phyloP scores from a whole-genome alignment of 345 rosid genomes.

The Erysimum cheiranthoides region DNA sequence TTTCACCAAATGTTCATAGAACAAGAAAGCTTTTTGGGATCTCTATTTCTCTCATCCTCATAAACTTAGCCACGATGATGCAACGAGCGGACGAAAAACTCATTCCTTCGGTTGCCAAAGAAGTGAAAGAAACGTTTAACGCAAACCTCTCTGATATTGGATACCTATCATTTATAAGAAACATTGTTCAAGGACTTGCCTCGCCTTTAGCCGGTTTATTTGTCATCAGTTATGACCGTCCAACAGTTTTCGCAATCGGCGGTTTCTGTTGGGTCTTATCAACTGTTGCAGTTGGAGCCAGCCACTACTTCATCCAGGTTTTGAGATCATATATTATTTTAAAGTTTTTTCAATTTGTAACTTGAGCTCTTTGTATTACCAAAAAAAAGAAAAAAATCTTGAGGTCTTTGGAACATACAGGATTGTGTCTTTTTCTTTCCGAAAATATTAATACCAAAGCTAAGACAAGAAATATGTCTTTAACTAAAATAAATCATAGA shows the following conservation, averaged over 20 bases:
- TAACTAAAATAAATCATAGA: neutral
- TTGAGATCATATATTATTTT: neutral
- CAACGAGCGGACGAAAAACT: conserved; percentile 94
- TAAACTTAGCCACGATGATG: conserved; percentile 90
- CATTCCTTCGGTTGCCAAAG: conserved; percentile 82
- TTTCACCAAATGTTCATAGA: conserved; percentile 48
- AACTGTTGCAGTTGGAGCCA: conserved; percentile 76
- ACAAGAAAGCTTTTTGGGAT: conserved; percentile 66
- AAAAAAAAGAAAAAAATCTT: too few species aligned
- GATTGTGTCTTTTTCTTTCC: neutral
- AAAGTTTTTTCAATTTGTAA: neutral
- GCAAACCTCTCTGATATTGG: conserved; percentile 84
- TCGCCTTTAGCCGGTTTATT: conserved; percentile 86
- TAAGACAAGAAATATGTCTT: neutral
- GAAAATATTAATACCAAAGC: too few species aligned
- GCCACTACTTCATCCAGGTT: conserved; percentile 68
- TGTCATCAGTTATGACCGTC: conserved; percentile 73
- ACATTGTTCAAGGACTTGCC: conserved; percentile 79
- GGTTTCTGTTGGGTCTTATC: conserved; percentile 84
- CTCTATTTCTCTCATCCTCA: conserved; percentile 75
- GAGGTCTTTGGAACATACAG: neutral
- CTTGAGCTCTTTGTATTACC: neutral
- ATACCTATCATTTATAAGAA: conserved; percentile 78
- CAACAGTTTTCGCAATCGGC: conserved; percentile 75
- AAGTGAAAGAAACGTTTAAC: conserved; percentile 81